These are phyloP conservation scores for Zygoascus tannicola DNA, from an alignment of 805 yeast species.

Conservation along the genomic window DNA sequence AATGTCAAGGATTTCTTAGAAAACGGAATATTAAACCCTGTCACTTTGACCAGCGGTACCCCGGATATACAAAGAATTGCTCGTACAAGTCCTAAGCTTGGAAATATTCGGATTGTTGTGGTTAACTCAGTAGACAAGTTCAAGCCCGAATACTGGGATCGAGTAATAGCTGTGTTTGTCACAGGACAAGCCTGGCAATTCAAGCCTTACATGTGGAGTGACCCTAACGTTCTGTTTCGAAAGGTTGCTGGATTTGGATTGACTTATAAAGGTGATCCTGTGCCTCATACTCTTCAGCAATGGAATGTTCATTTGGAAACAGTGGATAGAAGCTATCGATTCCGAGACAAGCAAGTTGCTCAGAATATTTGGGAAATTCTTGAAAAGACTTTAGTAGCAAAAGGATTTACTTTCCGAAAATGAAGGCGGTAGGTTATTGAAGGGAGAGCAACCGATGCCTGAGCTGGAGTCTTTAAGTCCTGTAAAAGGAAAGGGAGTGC, in stretches of 20 bases:
- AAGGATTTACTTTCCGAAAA: conserved; percentile 35
- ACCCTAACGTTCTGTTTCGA: conserved; percentile 74
- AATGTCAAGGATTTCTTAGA: conserved; percentile 65
- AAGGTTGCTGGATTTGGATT: conserved; percentile 76
- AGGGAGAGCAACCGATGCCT: no score
- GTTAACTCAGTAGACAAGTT: conserved; percentile 83
- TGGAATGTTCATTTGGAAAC: conserved; percentile 84
- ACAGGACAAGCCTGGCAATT: conserved; percentile 99
- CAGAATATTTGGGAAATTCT: conserved; percentile 78
- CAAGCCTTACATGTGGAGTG: conserved; percentile 71
- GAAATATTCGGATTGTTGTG: conserved; percentile 59
- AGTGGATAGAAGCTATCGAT: conserved; percentile 74
- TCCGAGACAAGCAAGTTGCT: conserved; percentile 80
- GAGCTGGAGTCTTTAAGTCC: no score
- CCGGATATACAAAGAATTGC: conserved; percentile 40
- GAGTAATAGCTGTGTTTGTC: conserved; percentile 90
- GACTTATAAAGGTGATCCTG: conserved; percentile 64
- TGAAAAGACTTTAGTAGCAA: conserved; percentile 60
- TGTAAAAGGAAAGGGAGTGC: no score
- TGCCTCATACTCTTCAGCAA: conserved; percentile 64
- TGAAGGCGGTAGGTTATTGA: no score
- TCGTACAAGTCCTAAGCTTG: conserved; percentile 48
- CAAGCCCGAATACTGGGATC: conserved; percentile 96
- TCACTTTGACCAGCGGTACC: conserved; percentile 27
- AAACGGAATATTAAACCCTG: conserved; percentile 56